Evolutionary conservation across 371 early-diverging fungal species (phyloP).

Genomic region (Capillidium rhysosporum): DNA sequence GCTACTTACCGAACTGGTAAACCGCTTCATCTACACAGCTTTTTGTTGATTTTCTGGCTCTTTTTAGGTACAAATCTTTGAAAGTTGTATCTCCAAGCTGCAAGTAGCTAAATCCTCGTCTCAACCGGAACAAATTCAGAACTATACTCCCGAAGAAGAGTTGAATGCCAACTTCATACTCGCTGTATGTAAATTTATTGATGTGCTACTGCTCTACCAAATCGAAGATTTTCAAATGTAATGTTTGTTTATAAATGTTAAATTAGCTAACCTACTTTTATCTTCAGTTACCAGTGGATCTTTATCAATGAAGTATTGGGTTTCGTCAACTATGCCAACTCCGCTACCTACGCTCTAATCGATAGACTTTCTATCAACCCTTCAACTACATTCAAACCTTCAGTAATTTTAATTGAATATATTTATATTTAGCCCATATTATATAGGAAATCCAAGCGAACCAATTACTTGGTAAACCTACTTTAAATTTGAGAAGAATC

Average conservation of each 20-base stretch:
- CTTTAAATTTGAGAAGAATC: not conserved
- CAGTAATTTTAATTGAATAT: not conserved
- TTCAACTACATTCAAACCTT: not conserved
- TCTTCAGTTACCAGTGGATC: conserved; percentile 68
- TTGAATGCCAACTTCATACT: conserved; percentile 38
- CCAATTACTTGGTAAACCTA: not conserved
- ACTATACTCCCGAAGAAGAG: conserved; percentile 14
- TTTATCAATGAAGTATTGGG: conserved; percentile 72
- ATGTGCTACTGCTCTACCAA: conserved; percentile 53
- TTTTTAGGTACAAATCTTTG: conserved; percentile 2
- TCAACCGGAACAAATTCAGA: not conserved
- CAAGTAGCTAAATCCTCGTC: not conserved
- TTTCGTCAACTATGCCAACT: not conserved
- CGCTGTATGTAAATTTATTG: conserved; percentile 75
- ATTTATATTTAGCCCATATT: not conserved
- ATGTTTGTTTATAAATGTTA: conserved; percentile 7
- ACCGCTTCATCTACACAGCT: not conserved
- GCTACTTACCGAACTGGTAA: conserved; percentile 66
- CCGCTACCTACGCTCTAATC: not conserved
- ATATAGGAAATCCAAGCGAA: not conserved
- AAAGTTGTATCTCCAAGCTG: not conserved
- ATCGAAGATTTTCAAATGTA: conserved; percentile 71
- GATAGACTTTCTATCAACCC: not conserved
- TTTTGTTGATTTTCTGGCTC: too few species aligned
- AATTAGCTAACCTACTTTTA: not conserved